These are phyloP conservation scores for Solanum etuberosum DNA, from an alignment of 257 asterid genomes.

Conservation along the genomic window DNA sequence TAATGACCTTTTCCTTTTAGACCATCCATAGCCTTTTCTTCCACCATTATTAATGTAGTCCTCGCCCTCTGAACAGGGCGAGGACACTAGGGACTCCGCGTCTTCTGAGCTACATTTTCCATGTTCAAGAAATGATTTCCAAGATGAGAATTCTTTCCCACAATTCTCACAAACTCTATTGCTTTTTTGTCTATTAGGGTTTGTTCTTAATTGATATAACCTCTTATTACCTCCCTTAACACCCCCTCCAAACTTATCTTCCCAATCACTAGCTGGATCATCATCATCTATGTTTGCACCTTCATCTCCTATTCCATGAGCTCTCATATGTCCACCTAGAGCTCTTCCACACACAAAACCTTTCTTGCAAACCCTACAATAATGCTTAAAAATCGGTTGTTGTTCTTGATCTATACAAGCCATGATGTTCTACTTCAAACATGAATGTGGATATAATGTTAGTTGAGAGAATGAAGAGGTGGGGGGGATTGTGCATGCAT, in stretches of 20 bases:
- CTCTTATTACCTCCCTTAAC: conserved; percentile 22
- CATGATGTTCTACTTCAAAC: neutral
- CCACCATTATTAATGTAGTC: conserved; percentile 17
- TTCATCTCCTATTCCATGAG: conserved; percentile 85
- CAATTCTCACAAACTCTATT: conserved; percentile 76
- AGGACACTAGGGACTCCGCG: conserved; percentile 59
- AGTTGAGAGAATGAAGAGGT: neutral
- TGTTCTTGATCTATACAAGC: conserved; percentile 35
- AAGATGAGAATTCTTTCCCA: conserved; percentile 79
- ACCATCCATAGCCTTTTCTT: conserved; percentile 40
- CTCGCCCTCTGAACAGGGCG: conserved; percentile 45
- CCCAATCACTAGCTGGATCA: conserved; percentile 64
- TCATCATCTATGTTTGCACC: conserved; percentile 45
- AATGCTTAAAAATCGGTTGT: conserved; percentile 46
- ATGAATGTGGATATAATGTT: neutral
- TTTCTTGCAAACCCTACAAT: conserved; percentile 87
- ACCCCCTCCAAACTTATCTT: conserved; percentile 42
- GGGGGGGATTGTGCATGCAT: neutral
- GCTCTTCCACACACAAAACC: conserved; percentile 96
- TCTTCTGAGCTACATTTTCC: conserved; percentile 83
- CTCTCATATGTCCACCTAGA: conserved; percentile 96
- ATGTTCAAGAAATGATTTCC: conserved; percentile 94
- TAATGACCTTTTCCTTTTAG: conserved; percentile 65
- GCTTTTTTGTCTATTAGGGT: conserved; percentile 76
- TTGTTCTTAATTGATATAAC: conserved; percentile 72